Evolutionary conservation across 1,139 yeast genomes (phyloP).

Genomic region (Saccharomycopsis hybrid): DNA sequence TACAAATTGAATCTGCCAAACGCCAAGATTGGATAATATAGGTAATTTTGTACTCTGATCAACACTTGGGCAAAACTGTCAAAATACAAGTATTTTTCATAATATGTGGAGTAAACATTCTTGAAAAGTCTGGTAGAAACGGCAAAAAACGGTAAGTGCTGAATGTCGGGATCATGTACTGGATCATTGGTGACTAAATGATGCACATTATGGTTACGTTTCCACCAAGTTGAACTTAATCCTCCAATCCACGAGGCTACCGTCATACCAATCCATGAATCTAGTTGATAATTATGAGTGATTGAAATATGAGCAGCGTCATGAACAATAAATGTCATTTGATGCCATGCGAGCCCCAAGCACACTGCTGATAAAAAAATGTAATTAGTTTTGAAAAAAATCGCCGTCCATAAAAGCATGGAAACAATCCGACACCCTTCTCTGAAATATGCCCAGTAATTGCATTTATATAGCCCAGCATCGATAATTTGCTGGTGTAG

Average conservation of each 20-base stretch:
- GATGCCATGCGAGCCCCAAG: conserved; percentile 85
- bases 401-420: conserved; percentile 45
- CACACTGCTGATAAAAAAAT: conserved; percentile 53
- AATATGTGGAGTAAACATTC: conserved; percentile 71
- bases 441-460: conserved; percentile 62
- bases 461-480: conserved; percentile 63
- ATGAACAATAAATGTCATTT: conserved; percentile 79
- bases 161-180: conserved; percentile 90
- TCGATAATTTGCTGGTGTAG: conserved; percentile 51
- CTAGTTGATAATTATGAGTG: conserved; percentile 72
- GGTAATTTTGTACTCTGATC: conserved; percentile 59
- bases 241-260: conserved; percentile 86
- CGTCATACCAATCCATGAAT: conserved; percentile 64
- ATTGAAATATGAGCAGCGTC: conserved; percentile 86
- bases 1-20: conserved; percentile 86
- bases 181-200: conserved; percentile 88
- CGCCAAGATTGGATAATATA: conserved; percentile 71
- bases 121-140: conserved; percentile 67
- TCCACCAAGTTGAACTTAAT: conserved; percentile 91
- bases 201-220: conserved; percentile 85
- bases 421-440: conserved; percentile 58
- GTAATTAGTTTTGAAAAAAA: conserved; percentile 42
- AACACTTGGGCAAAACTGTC: conserved; percentile 56
- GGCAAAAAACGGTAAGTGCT: conserved; percentile 86
- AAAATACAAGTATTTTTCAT: conserved; percentile 58